Evolutionary conservation across 306 rosid genomes (phyloP).

Genomic region (Castanea crenata): DNA sequence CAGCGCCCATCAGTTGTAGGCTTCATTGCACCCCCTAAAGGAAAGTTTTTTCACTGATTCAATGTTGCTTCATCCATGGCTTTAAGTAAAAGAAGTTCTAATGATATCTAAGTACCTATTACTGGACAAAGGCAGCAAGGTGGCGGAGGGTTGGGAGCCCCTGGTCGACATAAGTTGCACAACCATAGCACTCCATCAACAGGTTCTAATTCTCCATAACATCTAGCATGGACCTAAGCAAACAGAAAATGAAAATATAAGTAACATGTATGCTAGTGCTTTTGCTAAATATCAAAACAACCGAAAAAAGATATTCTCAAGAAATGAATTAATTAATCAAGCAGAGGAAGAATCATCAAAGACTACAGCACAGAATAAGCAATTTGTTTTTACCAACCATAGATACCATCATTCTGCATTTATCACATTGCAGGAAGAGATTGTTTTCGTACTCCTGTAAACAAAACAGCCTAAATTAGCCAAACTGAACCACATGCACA

Average conservation of each 20-base stretch:
- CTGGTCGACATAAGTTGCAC: conserved; percentile 91
- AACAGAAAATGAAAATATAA: neutral
- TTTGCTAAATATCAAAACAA: conserved; percentile 3
- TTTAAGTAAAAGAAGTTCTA: conserved; percentile 13
- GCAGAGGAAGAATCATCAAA: conserved; percentile 7
- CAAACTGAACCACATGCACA: conserved; percentile 1
- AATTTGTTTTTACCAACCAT: conserved; percentile 1
- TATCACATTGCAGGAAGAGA: conserved; percentile 96
- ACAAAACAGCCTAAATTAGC: conserved; percentile 37
- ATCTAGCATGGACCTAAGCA: conserved; percentile 88
- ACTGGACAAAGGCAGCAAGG: conserved; percentile 97
- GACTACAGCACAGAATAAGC: neutral
- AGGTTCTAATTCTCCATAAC: conserved; percentile 95
- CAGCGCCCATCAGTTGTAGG: conserved; percentile 97
- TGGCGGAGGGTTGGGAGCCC: conserved; percentile 68
- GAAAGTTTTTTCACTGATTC: conserved; percentile 27
- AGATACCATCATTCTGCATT: conserved; percentile 94
- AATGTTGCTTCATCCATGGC: conserved; percentile 13
- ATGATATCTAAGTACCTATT: conserved; percentile 57
- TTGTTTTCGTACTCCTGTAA: conserved; percentile 92
- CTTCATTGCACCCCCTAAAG: conserved; percentile 98
- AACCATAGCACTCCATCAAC: conserved; percentile 88
- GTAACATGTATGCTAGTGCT: neutral
- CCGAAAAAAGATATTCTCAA: neutral
- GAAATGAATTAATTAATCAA: conserved; percentile 18